A percentile compares a stretch with the other conserved stretches of the same genome.
Conservation (phyloP, 2,329 filamentous ascomycete species). For the Fusarium piperis region DNA sequence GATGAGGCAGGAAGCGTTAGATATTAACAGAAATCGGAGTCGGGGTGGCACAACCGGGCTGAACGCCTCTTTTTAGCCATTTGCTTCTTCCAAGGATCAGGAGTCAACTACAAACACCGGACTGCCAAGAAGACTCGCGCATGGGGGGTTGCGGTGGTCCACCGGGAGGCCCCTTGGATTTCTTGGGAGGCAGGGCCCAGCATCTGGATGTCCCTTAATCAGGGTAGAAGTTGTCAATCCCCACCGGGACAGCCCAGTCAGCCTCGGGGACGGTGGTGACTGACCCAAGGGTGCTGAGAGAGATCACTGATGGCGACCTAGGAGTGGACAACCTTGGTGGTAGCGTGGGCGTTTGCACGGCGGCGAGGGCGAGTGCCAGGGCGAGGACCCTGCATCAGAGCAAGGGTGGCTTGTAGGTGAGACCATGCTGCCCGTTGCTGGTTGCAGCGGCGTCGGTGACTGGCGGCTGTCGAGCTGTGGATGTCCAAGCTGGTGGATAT, state of each 20-base stretch:
- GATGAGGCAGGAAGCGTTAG: slow-evolving; percentile 38
- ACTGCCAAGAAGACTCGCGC: slow-evolving; percentile 37
- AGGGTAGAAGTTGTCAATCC: slow-evolving; percentile 24
- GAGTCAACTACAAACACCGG: slow-evolving; percentile 40
- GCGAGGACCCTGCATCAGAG: neutral
- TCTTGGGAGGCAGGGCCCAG: slow-evolving; percentile 11
- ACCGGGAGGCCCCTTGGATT: slow-evolving; percentile 38
- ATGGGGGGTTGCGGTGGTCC: slow-evolving; percentile 34
- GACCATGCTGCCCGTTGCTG: slow-evolving; percentile 18
- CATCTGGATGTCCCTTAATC: slow-evolving; percentile 21
- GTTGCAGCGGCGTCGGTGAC: slow-evolving; percentile 20
- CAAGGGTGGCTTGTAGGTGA: slow-evolving; percentile 14
- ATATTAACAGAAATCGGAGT: slow-evolving; percentile 43
- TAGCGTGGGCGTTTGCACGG: slow-evolving; percentile 6
- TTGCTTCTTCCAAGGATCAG: slow-evolving; percentile 31
- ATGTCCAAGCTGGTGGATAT: slow-evolving; percentile 18
- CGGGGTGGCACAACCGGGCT: slow-evolving; percentile 33
- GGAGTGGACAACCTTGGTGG: neutral
- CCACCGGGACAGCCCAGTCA: slow-evolving; percentile 10
- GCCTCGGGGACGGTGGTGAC: neutral
- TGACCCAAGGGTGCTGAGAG: neutral
- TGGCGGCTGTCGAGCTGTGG: slow-evolving; percentile 23
- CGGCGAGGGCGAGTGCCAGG: slow-evolving; percentile 9
- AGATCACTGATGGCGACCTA: neutral
- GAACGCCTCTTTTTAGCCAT: slow-evolving; percentile 38